phyloP scores from a whole-genome alignment of 495 filamentous ascomycete species.

The Aspergillus affinis region DNA sequence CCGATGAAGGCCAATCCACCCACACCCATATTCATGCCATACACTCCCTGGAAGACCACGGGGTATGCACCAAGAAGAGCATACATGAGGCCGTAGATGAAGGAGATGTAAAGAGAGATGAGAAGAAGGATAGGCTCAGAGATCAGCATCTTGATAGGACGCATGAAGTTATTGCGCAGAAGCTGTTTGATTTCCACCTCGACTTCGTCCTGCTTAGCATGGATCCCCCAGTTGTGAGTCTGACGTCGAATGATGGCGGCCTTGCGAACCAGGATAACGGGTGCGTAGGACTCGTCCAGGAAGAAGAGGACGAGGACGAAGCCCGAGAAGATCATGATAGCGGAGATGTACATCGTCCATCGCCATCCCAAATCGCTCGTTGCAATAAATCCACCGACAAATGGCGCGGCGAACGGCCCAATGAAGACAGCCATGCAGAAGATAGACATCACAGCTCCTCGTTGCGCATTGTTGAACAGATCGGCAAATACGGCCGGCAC shows the following conservation, averaged over 20 bases:
- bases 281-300: slow-evolving; percentile 41
- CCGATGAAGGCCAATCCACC: slow-evolving; percentile 40
- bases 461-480: slow-evolving; percentile 46
- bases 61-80: slow-evolving; percentile 46
- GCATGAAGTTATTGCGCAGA: slow-evolving; percentile 41
- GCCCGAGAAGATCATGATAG: slow-evolving; percentile 35
- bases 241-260: slow-evolving; percentile 38
- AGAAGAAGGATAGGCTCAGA: slow-evolving; percentile 48
- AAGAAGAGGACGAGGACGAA: slow-evolving; percentile 29
- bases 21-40: slow-evolving; percentile 37
- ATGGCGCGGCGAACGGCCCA: slow-evolving; percentile 47
- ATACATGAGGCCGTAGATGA: slow-evolving; percentile 48
- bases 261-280: slow-evolving; percentile 40
- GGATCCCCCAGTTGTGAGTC: slow-evolving; percentile 47
- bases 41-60: slow-evolving; percentile 36
- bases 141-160: slow-evolving; percentile 44
- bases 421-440: slow-evolving; percentile 52
- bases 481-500: slow-evolving; percentile 54
- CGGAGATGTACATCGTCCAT: slow-evolving; percentile 48
- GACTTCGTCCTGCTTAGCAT: slow-evolving; percentile 49
- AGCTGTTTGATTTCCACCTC: slow-evolving; percentile 39
- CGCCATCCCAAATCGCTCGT: slow-evolving; percentile 45
- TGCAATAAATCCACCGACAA: slow-evolving; percentile 48
- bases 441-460: slow-evolving; percentile 49
- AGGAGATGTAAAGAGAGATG: slow-evolving; percentile 47